Evolutionary conservation across 257 asterid genomes (phyloP), one percentile per base, ranked within the genome.

Genomic region (Nicotiana otophora): DNA sequence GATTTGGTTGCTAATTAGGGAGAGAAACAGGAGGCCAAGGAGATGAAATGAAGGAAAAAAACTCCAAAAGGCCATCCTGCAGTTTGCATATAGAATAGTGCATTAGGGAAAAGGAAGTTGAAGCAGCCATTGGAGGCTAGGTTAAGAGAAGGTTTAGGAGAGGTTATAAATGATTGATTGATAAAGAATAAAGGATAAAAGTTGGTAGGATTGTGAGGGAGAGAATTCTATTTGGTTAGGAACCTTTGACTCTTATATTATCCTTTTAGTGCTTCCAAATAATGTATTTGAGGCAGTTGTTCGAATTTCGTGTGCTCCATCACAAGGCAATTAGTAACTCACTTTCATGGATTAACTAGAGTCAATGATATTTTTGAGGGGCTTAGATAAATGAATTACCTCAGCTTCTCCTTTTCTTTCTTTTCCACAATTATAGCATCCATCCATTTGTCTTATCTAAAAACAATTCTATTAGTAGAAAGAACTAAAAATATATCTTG

Each of bases 51-150:
- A 69, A 86, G 62, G 31, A 6, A 5, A 4, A 10, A 53, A 81
- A 72, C 86, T 82, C 89, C 89, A 75, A 86, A 85, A 83, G 91
- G 95, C 94, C 97, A 93, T 90, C 96, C 94, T 89, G 94, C 87
- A 83, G 85, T 82, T 5, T 68, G 80, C 87, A 70, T 82, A 81
- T 85, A 77, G 63, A 77, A 85, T 26, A 23, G 16, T 53, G 82
- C 80, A 30, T 48, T 51, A 83, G 85, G 85, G 82, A 67, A 82
- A 83, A 82, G 57, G 75, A 69, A 78, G 85, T 46, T 75, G 72
- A 36, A 39, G 90, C 88, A 87, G 90, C 94, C 96, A 91, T 89
- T 86, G 89, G 86, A 89, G 90, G 86, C 75, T 80, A 79, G 93
- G 89, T 82, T 63, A 86, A 81, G 91, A 89, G 92, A 85, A 88